A percentile compares a stretch with the other conserved stretches of the same genome.
These are phyloP conservation scores for Circinella umbellata DNA, from an alignment of 371 early-diverging fungal genomes.

Conservation along the genomic window DNA sequence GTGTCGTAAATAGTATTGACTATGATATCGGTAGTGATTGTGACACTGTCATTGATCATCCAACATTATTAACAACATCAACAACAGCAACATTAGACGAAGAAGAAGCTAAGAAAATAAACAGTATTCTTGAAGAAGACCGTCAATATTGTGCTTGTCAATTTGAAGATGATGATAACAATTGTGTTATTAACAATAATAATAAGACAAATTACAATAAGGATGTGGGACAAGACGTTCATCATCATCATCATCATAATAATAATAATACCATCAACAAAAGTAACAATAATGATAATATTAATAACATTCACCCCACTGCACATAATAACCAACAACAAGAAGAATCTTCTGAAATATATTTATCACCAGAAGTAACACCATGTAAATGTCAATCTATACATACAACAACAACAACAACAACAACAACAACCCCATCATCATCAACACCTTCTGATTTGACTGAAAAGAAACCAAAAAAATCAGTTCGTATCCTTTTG, in stretches of 20 bases:
- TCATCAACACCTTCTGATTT: neutral
- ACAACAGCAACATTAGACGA: neutral
- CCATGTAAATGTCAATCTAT: constrained; percentile 16
- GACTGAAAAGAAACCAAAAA: constrained; percentile 11
- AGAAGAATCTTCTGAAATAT: constrained; percentile 1
- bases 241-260: neutral
- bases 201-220: neutral
- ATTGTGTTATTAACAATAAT: neutral
- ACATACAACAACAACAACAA: constrained; percentile 8
- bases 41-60: constrained; percentile 17
- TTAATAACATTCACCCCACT: neutral
- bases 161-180: constrained; percentile 10
- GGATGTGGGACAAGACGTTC: too few species aligned
- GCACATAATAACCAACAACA: constrained; percentile 5
- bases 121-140: constrained; percentile 19
- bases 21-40: constrained; percentile 11
- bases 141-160: constrained; percentile 19
- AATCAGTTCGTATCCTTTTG: constrained; percentile 19
- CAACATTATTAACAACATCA: neutral
- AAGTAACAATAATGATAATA: neutral
- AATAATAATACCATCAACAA: neutral
- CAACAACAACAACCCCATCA: too few species aligned
- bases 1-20: constrained; percentile 2
- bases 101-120: neutral
- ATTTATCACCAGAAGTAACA: neutral